Percentiles rank a stretch among this genome's conserved stretches.
Conservation (phyloP, 2,329 filamentous ascomycete species). For the Helotiales sp. region DNA sequence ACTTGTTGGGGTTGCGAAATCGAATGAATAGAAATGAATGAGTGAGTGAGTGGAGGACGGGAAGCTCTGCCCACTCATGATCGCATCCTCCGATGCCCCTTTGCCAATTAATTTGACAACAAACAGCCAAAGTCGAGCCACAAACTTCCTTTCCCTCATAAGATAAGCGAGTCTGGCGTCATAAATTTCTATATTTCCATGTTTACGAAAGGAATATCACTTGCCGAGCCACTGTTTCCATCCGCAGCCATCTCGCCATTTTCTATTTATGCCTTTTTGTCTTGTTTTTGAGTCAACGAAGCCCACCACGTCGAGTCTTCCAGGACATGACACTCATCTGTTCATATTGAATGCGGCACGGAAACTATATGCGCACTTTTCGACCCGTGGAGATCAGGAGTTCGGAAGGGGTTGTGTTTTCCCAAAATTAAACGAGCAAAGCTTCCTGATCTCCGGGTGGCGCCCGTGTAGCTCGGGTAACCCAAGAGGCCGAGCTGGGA, state of each 20-base stretch:
- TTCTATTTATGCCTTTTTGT: not conserved
- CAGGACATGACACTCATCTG: not conserved
- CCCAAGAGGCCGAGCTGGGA: not conserved
- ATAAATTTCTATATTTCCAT: too few relatives aligned
- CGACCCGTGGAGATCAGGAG: not conserved
- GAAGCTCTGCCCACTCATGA: not conserved
- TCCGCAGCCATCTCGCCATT: conserved; percentile 1
- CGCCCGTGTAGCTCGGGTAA: not conserved
- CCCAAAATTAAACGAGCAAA: not conserved
- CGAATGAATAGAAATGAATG: not conserved
- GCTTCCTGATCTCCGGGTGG: not conserved
- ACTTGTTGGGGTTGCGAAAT: not conserved
- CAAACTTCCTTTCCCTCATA: not conserved
- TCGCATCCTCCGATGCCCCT: not conserved
- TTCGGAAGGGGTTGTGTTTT: not conserved
- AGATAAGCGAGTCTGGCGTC: not conserved
- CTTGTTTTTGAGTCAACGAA: not conserved
- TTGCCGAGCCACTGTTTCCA: not conserved
- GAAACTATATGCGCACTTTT: not conserved
- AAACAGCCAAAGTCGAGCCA: not conserved
- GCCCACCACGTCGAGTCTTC: not conserved
- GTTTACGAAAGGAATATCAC: not conserved
- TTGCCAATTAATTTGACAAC: not conserved
- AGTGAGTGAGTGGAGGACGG: not conserved
- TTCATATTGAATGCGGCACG: not conserved